These are phyloP conservation scores for Boletus sp. DNA, from an alignment of 1,284 basidiomycete genomes.

Conservation along the genomic window DNA sequence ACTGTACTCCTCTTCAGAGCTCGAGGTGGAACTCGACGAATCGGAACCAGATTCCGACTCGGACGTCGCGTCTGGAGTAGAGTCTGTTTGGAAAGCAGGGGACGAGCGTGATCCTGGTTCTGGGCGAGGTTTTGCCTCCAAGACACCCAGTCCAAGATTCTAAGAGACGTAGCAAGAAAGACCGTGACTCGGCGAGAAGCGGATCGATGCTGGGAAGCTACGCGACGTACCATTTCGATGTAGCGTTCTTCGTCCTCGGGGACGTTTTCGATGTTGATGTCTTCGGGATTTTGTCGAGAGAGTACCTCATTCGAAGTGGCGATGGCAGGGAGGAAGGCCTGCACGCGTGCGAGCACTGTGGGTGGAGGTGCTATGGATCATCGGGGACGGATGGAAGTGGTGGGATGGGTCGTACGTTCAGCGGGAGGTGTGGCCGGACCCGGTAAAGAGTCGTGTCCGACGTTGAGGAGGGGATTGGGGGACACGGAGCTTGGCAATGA, in stretches of 20 bases:
- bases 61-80: constrained; percentile 15
- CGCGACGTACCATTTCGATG: constrained; percentile 62
- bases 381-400: constrained; percentile 3
- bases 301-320: constrained; percentile 64
- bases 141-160: constrained; percentile 69
- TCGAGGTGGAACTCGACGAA: constrained; percentile 23
- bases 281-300: constrained; percentile 51
- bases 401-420: constrained; percentile 38
- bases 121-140: constrained; percentile 44
- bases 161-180: constrained; percentile 31
- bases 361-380: constrained; percentile 6
- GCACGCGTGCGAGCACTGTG: constrained; percentile 62
- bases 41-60: constrained; percentile 22
- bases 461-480: constrained; percentile 19
- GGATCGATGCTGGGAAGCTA: not conserved
- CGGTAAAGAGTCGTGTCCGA: constrained; percentile 18
- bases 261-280: constrained; percentile 67
- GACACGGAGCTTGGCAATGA: constrained; percentile 3
- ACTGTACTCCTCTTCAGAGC: constrained; percentile 27
- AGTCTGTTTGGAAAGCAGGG: constrained; percentile 17
- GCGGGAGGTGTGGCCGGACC: constrained; percentile 32
- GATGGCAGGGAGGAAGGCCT: constrained; percentile 65
- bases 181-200: not conserved
- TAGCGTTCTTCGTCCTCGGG: constrained; percentile 48
- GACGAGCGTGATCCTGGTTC: constrained; percentile 2